Conservation (phyloP, 805 yeast genomes). For the Saccharomycopsis javanensis region DNA sequence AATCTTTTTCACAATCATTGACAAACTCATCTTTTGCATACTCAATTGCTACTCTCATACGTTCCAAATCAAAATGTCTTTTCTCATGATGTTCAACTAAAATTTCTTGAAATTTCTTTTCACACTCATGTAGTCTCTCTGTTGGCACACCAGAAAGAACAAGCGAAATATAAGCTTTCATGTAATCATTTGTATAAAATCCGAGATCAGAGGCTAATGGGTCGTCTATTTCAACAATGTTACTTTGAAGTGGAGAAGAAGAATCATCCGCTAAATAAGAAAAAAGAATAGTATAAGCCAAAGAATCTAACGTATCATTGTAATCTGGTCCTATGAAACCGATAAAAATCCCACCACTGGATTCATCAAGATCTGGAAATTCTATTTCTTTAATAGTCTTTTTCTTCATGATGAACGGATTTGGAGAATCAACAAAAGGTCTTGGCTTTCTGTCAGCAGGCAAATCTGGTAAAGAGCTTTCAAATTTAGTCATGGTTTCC, state of each 20-base stretch:
- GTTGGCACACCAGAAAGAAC: conserved; percentile 69
- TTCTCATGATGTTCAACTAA: conserved; percentile 43
- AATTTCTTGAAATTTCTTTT: conserved; percentile 38
- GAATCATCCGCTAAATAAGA: conserved; percentile 70
- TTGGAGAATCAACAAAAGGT: conserved; percentile 66
- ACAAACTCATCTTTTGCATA: conserved; percentile 55
- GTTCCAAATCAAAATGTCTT: conserved; percentile 46
- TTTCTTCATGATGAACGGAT: conserved; percentile 29
- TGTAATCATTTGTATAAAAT: conserved; percentile 65
- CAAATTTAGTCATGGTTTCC: conserved; percentile 50
- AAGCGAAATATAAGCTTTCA: conserved; percentile 42
- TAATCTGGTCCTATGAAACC: conserved; percentile 78
- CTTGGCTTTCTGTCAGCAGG: conserved; percentile 36
- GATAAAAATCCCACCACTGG: conserved; percentile 63
- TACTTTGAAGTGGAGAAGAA: conserved; percentile 60
- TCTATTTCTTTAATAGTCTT: conserved; percentile 42
- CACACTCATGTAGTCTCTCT: conserved; percentile 45
- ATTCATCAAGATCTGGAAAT: conserved; percentile 86
- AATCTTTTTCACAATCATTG: conserved; percentile 51
- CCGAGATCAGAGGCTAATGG: conserved; percentile 70
- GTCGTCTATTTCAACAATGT: conserved; percentile 69
- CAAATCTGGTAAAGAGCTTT: conserved; percentile 40
- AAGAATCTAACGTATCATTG: conserved; percentile 39
- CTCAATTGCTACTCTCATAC: conserved; percentile 59
- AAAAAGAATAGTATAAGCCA: conserved; percentile 65